phyloP scores from a whole-genome alignment of 1,284 basidiomycete species.

The Gymnopus androsaceus region DNA sequence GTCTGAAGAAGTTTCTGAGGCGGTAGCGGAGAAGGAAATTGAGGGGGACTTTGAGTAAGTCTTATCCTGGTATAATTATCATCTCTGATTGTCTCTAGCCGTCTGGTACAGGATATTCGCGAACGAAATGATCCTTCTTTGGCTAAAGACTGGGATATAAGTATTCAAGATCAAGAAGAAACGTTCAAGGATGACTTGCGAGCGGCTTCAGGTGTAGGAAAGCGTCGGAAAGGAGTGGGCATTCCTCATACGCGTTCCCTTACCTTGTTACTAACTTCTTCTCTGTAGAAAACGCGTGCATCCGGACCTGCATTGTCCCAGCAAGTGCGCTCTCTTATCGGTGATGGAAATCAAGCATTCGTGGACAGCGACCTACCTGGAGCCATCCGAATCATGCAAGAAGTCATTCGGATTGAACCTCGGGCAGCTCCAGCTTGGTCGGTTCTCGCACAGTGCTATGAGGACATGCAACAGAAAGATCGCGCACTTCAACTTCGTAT shows the following conservation, averaged over 20 bases:
- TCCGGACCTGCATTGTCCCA: conserved; percentile 67
- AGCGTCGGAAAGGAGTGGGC: conserved; percentile 48
- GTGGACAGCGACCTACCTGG: conserved; percentile 69
- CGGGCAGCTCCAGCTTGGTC: conserved; percentile 84
- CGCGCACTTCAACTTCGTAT: conserved; percentile 85
- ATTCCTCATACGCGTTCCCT: not conserved
- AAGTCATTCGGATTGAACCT: conserved; percentile 93
- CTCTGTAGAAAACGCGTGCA: conserved; percentile 35
- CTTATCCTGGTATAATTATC: not conserved
- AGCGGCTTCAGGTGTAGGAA: conserved; percentile 71
- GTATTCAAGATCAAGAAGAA: conserved; percentile 62
- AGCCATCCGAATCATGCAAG: conserved; percentile 82
- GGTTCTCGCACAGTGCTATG: conserved; percentile 80
- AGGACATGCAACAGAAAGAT: conserved; percentile 66
- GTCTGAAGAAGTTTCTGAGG: conserved; percentile 21
- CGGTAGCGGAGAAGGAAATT: conserved; percentile 40
- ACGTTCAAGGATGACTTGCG: conserved; percentile 72
- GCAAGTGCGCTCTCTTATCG: conserved; percentile 81
- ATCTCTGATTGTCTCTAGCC: conserved; percentile 38
- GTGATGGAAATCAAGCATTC: conserved; percentile 88
- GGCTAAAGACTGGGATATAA: conserved; percentile 69
- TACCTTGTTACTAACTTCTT: not conserved
- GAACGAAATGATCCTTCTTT: conserved; percentile 51
- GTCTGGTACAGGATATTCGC: conserved; percentile 64
- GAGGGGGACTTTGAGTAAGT: conserved; percentile 51